Evolutionary conservation across 371 early-diverging fungal genomes (phyloP), one percentile per base, ranked within the genome.

Genomic region (Saksenaea oblongispora): DNA sequence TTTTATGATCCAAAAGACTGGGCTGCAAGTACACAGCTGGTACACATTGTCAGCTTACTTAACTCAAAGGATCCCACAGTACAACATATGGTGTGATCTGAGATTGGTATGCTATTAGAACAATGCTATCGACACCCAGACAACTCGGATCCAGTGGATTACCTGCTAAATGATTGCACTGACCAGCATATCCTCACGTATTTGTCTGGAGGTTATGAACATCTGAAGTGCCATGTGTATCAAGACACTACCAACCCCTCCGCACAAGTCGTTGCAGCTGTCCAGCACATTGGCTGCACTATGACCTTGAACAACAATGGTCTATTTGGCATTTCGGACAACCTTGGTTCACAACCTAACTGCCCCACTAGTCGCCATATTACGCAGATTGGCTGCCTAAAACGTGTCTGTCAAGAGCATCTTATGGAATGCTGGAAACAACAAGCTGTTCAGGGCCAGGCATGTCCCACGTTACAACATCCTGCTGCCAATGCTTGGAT

Each of bases 401-500:
- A 55, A 28, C 24, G 55, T 9, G n/a, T 31, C 5, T 55, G 55
- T 28, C 55, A 55, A 13, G 34, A 55, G 5, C 55, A 34, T 11
- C 55, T 55, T 1, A 1, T 55, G 15, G 5, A 5, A 28, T 15
- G 35, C 11, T 55, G 55, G 55, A 5, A 24, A 55, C 24, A 14
- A 34, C 55, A 55, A 31, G 15, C 55, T 5, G 35, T 55, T 17
- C 55, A 55, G 35, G 55, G 55, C 55, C 55, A 55, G 5, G 35
- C 55, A 3, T 28, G 28, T 13, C 35, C 28, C 31, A 55, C 55
- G 1, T 8, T 55, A 18, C 55, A 55, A 55, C 55, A 55, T 11
- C 55, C 55, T 28, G 55, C 55, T 1, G 28, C 55, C 28, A 55
- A 55, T 34, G 27, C 55, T 27, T 55, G 55, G 55, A 55, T 55